These are phyloP conservation scores for Kappamyces sp. DNA, from an alignment of 192 early-diverging fungal species.

Conservation along the genomic window DNA sequence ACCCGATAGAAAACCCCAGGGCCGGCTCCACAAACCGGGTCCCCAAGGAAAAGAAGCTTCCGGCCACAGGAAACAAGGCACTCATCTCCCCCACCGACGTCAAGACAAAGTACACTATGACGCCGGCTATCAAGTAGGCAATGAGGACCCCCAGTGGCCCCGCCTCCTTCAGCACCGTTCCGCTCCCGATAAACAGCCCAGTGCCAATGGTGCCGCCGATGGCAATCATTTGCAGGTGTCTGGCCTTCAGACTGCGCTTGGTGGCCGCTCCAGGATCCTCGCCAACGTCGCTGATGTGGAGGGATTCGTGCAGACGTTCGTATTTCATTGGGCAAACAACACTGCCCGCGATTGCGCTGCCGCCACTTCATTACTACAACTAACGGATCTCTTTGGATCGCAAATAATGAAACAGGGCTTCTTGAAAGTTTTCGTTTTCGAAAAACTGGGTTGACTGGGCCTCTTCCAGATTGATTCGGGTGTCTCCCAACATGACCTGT, in stretches of 20 bases:
- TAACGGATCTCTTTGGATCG: constrained; percentile 1
- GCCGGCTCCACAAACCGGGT: constrained; percentile 76
- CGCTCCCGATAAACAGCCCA: constrained; percentile 62
- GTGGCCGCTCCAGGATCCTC: too few relatives aligned
- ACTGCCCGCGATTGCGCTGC: too few relatives aligned
- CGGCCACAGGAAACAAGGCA: constrained; percentile 71
- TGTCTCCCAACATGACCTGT: constrained; percentile 70
- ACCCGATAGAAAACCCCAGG: constrained; percentile 53
- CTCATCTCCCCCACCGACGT: constrained; percentile 79
- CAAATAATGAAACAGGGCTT: constrained; percentile 89
- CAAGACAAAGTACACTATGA: constrained; percentile 42
- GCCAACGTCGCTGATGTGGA: too few relatives aligned
- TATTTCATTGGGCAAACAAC: too few relatives aligned
- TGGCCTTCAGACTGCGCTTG: constrained; percentile 34
- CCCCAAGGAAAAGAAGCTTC: constrained; percentile 44
- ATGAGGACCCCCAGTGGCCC: constrained; percentile 71
- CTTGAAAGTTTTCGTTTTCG: constrained; percentile 72
- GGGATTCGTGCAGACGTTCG: too few relatives aligned
- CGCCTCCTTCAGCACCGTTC: constrained; percentile 59
- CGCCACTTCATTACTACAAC: background rate
- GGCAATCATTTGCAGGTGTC: constrained; percentile 59
- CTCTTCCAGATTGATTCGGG: constrained; percentile 68
- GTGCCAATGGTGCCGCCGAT: constrained; percentile 77
- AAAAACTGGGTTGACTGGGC: constrained; percentile 65
- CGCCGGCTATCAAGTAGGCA: constrained; percentile 57